Base-by-base conservation (phyloP, 2,329 filamentous ascomycete species). In the Leptographium flavum region DNA sequence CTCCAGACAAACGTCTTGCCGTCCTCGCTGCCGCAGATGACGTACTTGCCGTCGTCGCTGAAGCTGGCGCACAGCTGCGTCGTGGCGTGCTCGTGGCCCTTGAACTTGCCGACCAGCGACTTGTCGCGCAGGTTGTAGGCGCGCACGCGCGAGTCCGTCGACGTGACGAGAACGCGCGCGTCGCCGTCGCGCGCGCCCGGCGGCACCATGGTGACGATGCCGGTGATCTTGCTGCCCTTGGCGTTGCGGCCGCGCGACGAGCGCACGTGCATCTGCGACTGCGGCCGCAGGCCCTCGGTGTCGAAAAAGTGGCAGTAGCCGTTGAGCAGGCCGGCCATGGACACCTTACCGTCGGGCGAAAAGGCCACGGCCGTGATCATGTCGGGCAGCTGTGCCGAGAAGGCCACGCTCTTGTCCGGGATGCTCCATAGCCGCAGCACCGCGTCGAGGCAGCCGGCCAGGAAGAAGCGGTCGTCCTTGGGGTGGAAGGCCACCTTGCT, bases 171-270 rank as follows among this genome's bases (percentile, higher is more conserved):
- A 3, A 98, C 68, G 56, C 93, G 94, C 42, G 86, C 73, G 44
- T 88, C 82, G 1, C 76, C 76, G 21, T 47, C 45, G 10, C 32
- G 32, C 3, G 47, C 7, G 11, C 36, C 17, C 3, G 48, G 45
- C 27, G 44, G 42, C 31, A 73, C 73, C 13, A 63, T 60, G 8
- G 59, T 46, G 56, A 90, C 80, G 44, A 98, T 94, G 7, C 87
- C 88, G 0, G 92, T 96, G 54, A 98, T 94, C 60, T 98, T 98
- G 66, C 87, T 94, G 6, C 90, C 90, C 60, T 94, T 95, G 5
- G 88, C 83, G 57, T 95, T 96, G 58, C 87, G 88, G 3, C 92
- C 90, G 48, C 88, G 75, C 0, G 87, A 87, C 1, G 88, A 95
- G 38, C 88, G 80, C n/a, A 95, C 88, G 53, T 94, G 87, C 27